Evolutionary conservation across 495 filamentous ascomycete species (phyloP).

Genomic region (Sphaerosporella brunnea): DNA sequence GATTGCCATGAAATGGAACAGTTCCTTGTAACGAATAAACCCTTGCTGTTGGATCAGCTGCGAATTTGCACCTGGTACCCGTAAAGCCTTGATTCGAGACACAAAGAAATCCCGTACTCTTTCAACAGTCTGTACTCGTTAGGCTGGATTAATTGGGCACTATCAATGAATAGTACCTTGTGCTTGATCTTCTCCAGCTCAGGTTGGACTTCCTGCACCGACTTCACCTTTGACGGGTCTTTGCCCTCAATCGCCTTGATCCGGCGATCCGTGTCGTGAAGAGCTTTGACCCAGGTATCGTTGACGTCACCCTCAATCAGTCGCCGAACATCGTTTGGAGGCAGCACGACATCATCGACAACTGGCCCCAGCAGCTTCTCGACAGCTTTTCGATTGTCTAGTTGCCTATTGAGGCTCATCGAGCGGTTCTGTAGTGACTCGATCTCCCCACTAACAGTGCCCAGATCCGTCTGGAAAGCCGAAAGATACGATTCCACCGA

Average conservation of each 20-base stretch:
- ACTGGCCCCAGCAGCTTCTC: constrained; percentile 77
- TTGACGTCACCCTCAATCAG: constrained; percentile 82
- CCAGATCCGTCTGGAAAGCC: constrained; percentile 81
- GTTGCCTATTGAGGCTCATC: constrained; percentile 59
- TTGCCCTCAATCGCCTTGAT: constrained; percentile 50
- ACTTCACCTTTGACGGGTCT: constrained; percentile 47
- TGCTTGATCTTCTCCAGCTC: constrained; percentile 64
- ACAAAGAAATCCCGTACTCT: constrained; percentile 88
- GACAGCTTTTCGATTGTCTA: constrained; percentile 70
- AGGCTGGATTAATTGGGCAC: background rate
- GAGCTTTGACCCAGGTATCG: constrained; percentile 67
- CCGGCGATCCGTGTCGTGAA: constrained; percentile 70
- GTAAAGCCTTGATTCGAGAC: constrained; percentile 74
- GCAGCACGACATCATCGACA: constrained; percentile 78
- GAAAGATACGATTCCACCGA: constrained; percentile 85
- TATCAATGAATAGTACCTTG: constrained; percentile 37
- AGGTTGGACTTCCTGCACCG: constrained; percentile 64
- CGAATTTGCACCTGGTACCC: constrained; percentile 87
- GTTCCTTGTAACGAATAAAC: constrained; percentile 69
- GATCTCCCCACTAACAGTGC: constrained; percentile 81
- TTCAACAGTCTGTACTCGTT: constrained; percentile 52
- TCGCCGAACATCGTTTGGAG: constrained; percentile 60
- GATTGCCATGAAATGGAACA: constrained; percentile 65
- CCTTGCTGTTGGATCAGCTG: constrained; percentile 87
- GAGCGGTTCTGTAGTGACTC: constrained; percentile 81